Conservation (phyloP, 495 filamentous ascomycete genomes). For the Penicillium simplicissimum region DNA sequence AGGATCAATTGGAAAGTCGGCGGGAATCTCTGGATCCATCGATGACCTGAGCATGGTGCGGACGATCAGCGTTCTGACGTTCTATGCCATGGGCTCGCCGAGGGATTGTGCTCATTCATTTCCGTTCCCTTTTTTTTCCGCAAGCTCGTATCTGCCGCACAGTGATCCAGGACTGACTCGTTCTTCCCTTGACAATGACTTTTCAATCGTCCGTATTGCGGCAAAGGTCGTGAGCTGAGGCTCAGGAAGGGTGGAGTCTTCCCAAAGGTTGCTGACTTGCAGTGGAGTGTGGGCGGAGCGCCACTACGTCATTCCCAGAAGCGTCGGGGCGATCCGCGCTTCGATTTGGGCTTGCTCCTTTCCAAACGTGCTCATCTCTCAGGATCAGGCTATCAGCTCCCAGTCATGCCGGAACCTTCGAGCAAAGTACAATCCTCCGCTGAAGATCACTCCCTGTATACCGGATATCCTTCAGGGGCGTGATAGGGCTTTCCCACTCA, state of each 20-base stretch:
- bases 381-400: no score
- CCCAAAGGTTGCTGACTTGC: no score
- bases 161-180: no score
- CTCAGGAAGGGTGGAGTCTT: slow-evolving; percentile 6
- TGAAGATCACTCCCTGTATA: not conserved
- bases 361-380: not conserved
- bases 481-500: not conserved
- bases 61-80: slow-evolving; percentile 2
- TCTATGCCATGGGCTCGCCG: not conserved
- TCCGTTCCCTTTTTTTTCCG: not conserved
- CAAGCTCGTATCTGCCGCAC: not conserved
- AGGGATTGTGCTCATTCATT: not conserved
- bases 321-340: slow-evolving; percentile 22
- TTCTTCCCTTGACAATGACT: not conserved
- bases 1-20: not conserved
- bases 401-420: not conserved
- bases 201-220: not conserved
- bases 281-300: slow-evolving; percentile 13
- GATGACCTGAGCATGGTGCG: not conserved
- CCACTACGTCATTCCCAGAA: slow-evolving; percentile 24
- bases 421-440: no score
- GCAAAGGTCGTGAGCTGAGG: slow-evolving; percentile 17
- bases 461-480: not conserved
- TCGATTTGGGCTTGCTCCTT: slow-evolving; percentile 1
- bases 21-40: slow-evolving; percentile 5